Conservation (phyloP, 1,284 basidiomycete genomes). For the Ceratobasidium papillatum region DNA sequence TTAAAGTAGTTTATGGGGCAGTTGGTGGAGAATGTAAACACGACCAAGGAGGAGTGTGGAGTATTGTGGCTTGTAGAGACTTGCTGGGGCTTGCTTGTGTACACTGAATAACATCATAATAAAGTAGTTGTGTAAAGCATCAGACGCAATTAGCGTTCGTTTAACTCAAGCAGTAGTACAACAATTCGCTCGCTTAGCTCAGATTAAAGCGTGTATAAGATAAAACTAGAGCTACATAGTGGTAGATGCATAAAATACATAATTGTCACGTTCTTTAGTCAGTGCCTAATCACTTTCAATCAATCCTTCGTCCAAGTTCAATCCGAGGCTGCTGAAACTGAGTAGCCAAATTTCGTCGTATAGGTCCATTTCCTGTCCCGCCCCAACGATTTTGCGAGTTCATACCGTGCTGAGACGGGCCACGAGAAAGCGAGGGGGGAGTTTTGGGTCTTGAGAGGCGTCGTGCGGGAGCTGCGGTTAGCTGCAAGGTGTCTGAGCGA, state of each 20-base stretch:
- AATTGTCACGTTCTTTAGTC: not conserved
- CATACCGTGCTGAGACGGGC: conserved; percentile 16
- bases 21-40: not conserved
- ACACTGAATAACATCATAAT: not conserved
- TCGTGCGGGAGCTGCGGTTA: not conserved
- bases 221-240: not conserved
- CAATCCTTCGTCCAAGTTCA: not conserved
- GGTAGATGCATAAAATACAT: conserved; percentile 12
- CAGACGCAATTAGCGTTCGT: no score
- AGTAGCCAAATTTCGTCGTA: conserved; percentile 21
- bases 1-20: not conserved
- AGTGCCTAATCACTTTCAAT: not conserved
- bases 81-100: not conserved
- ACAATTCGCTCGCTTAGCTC: not conserved
- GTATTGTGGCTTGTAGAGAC: not conserved
- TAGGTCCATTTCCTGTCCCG: conserved; percentile 31
- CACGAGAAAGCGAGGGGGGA: not conserved
- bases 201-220: not conserved
- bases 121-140: no score
- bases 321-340: conserved; percentile 27
- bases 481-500: not conserved
- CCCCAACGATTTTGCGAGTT: conserved; percentile 30
- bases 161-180: no score
- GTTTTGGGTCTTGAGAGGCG: conserved; percentile 27
- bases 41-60: not conserved